A percentile compares a stretch with the other conserved stretches of the same genome.
Conservation (phyloP, 305 asterid species). For the Fraxinus greggii region DNA sequence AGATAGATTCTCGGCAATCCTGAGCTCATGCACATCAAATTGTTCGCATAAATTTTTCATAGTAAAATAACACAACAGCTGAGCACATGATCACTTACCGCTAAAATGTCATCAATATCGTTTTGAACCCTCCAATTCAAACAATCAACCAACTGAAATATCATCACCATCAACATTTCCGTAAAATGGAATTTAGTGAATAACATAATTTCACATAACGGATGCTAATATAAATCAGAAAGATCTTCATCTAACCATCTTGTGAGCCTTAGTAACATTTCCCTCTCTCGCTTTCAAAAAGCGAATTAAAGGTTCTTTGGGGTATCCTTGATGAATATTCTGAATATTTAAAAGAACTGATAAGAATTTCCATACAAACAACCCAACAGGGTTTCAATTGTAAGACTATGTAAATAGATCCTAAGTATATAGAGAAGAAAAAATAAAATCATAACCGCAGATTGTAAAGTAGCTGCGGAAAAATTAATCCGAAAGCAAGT, state of each 20-base stretch:
- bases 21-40: neutral
- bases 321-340: slow-evolving; percentile 74
- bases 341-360: slow-evolving; percentile 31
- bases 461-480: neutral
- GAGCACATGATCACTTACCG: slow-evolving; percentile 44
- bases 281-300: slow-evolving; percentile 80
- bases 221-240: slow-evolving; percentile 1
- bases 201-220: slow-evolving; percentile 1
- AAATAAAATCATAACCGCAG: neutral
- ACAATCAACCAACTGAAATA: slow-evolving; percentile 69
- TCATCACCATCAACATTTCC: slow-evolving; percentile 23
- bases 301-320: slow-evolving; percentile 57
- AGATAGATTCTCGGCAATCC: neutral
- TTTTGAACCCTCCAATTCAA: slow-evolving; percentile 80
- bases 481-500: neutral
- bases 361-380: slow-evolving; percentile 13
- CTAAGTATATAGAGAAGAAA: neutral
- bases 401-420: neutral
- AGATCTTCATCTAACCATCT: slow-evolving; percentile 51
- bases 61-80: neutral
- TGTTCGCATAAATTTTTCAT: neutral
- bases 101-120: slow-evolving; percentile 72
- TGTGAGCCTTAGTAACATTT: slow-evolving; percentile 59
- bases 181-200: slow-evolving; percentile 22
- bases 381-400: neutral